Conservation (phyloP, 768 basidiomycete genomes). For the Rhizopogon vinicolor region DNA sequence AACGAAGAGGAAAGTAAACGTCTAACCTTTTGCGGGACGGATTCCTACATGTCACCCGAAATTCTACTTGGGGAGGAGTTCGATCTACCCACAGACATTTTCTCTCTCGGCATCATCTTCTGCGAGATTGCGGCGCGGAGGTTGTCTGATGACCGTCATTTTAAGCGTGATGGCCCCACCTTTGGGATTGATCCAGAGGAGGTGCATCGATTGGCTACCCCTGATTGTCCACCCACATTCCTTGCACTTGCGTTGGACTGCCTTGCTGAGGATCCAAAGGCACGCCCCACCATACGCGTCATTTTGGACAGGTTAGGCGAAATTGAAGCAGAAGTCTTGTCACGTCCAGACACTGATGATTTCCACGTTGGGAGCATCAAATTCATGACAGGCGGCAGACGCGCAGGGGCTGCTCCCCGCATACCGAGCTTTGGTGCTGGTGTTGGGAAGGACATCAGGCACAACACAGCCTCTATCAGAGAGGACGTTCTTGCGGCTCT, state of each 20-base stretch:
- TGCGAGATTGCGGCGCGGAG: constrained; percentile 84
- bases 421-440: constrained; percentile 86
- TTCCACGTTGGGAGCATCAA: constrained; percentile 83
- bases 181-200: constrained; percentile 80
- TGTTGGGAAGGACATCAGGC: constrained; percentile 54
- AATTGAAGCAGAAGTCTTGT: constrained; percentile 82
- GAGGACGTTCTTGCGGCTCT: constrained; percentile 30
- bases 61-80: constrained; percentile 91
- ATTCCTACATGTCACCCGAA: constrained; percentile 97
- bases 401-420: constrained; percentile 56
- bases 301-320: constrained; percentile 75
- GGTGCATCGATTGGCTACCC: constrained; percentile 58
- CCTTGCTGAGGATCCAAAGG: constrained; percentile 54
- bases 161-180: constrained; percentile 72
- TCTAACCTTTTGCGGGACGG: constrained; percentile 84
- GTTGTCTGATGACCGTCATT: constrained; percentile 79
- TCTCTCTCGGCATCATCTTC: constrained; percentile 89
- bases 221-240: constrained; percentile 77
- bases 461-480: constrained; percentile 24
- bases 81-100: constrained; percentile 90
- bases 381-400: constrained; percentile 67
- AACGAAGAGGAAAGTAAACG: constrained; percentile 87
- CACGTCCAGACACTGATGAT: constrained; percentile 61
- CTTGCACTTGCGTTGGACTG: constrained; percentile 78
- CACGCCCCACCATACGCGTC: constrained; percentile 70